Conservation (phyloP, 257 asterid species). For the Capsicum chinense region DNA sequence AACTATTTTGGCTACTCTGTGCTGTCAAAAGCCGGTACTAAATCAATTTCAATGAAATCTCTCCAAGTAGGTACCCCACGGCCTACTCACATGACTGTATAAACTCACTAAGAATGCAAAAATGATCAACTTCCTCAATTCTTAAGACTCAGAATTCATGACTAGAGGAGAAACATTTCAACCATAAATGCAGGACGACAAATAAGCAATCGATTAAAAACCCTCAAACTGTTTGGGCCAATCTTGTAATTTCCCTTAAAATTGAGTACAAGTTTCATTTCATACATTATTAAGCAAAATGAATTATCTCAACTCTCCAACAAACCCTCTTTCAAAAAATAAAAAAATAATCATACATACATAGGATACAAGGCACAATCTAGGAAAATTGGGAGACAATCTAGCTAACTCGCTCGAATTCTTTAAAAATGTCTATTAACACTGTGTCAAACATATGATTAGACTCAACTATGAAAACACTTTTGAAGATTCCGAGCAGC, state of each 20-base stretch:
- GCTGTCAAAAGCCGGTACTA: too few species aligned
- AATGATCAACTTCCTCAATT: background rate
- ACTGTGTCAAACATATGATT: too few species aligned
- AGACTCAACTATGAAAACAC: background rate
- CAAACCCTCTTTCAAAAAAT: background rate
- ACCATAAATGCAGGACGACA: background rate
- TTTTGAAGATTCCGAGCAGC: background rate
- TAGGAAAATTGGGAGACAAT: background rate
- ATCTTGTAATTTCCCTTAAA: background rate
- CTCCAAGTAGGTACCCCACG: too few species aligned
- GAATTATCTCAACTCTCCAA: background rate
- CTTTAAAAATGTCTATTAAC: background rate
- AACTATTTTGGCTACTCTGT: too few species aligned
- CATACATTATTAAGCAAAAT: background rate
- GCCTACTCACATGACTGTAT: too few species aligned
- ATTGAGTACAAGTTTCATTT: background rate
- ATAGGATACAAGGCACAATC: background rate
- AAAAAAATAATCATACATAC: background rate
- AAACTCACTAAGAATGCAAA: too few species aligned
- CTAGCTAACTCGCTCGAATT: background rate
- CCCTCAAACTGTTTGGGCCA: background rate
- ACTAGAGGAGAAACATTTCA: background rate
- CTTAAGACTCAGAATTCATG: background rate
- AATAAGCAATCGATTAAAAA: too few species aligned
- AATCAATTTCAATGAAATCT: too few species aligned